phyloP scores from a whole-genome alignment of 2,329 filamentous ascomycete species.

The Ascocoryne sarcoides region DNA sequence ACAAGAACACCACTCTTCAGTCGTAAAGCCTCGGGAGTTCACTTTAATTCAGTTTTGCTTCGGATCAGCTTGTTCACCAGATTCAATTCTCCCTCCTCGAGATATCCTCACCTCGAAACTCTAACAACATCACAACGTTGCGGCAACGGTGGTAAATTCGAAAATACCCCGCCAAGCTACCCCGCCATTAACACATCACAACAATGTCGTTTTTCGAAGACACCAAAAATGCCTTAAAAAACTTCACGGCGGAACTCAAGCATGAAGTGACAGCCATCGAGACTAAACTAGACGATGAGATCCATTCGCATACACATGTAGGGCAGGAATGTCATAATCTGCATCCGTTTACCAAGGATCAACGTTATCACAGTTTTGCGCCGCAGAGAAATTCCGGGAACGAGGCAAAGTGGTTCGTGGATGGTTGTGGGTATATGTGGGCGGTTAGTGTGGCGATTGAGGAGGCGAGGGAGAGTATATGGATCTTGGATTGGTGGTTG shows the following conservation, averaged over 20 bases:
- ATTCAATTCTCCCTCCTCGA: background rate
- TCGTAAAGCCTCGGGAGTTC: background rate
- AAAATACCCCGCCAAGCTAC: too few relatives aligned
- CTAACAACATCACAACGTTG: background rate
- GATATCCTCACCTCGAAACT: background rate
- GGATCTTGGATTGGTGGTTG: slow-evolving; percentile 87
- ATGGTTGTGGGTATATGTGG: slow-evolving; percentile 78
- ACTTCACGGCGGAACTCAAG: slow-evolving; percentile 15
- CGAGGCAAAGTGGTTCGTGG: slow-evolving; percentile 78
- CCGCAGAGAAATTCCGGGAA: slow-evolving; percentile 58
- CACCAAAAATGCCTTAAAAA: slow-evolving; percentile 12
- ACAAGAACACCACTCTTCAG: background rate
- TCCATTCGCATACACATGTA: slow-evolving; percentile 38
- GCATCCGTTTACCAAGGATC: slow-evolving; percentile 36
- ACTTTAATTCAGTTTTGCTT: background rate
- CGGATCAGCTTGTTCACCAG: background rate
- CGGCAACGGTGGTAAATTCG: too few relatives aligned
- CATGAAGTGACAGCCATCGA: slow-evolving; percentile 10
- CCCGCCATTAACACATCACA: background rate
- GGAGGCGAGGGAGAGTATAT: slow-evolving; percentile 63
- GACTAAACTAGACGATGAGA: slow-evolving; percentile 30
- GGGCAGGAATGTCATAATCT: slow-evolving; percentile 33
- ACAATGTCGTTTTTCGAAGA: slow-evolving; percentile 16
- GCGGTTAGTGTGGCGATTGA: slow-evolving; percentile 75
- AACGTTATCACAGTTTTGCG: slow-evolving; percentile 62